Base-by-base conservation (phyloP, 345 rosid species). In the Sonneratia caseolaris region DNA sequence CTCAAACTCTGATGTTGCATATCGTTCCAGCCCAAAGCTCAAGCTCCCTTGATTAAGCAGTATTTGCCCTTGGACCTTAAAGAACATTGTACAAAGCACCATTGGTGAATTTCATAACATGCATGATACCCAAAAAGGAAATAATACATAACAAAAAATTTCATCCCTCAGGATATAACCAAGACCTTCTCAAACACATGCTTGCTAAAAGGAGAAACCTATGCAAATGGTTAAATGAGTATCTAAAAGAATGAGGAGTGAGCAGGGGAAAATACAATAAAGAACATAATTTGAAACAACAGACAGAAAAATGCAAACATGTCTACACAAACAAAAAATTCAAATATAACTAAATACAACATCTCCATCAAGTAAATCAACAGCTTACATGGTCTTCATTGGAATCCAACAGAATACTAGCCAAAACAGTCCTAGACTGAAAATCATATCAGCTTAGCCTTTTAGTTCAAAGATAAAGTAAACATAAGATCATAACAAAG, bases 41-140 rank as follows among this genome's bases (percentile, higher is more conserved):
- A 92, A 81, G 45, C 87, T 82, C 73, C 98, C 98, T 47, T 79
- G 77, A 64, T 87, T 79, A 68, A 89, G 75, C 71, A 92, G 80
- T 74, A 96, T 88, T 78, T 96, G 99, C 67, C 99, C 99, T 76
- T 88, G 96, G 68, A 96, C 99, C 99, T 96, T 74, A 68, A 83
- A 12, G 68, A 43, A 72, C 57, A 65, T 16, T 35, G 40, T 24
- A 32, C 69, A 72, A 36, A 59, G 37, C 66, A 1, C 38, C 24
- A 21, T 53, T 18, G 18, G 6, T 27, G 18, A n/a, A 57, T 8
- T n/a, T 22, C n/a, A 2, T 11, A 16, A 24, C 35, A 57, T 22
- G 13, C 22, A 24, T 24, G 10, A 2, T 11, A 32, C 37, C 24
- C 13, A 19, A 62, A 62, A 62, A 16, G 37, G 66, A 62, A 27